A percentile compares a stretch with the other conserved stretches of the same genome.
Conservation (phyloP, 306 rosid species). For the Acacia melanoxylon region DNA sequence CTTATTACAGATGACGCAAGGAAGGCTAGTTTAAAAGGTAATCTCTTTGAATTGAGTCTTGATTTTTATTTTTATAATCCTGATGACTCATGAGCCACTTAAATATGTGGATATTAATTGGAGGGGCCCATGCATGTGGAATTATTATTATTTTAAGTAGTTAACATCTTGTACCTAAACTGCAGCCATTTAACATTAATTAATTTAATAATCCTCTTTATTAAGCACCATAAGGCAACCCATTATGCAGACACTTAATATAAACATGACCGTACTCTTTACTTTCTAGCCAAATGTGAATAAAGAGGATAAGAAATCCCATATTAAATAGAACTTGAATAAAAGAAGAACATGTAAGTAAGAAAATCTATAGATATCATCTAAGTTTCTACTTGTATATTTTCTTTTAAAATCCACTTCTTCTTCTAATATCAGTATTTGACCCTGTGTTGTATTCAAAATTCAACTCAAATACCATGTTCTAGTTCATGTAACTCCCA, state of each 20-base stretch:
- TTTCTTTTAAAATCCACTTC: background rate
- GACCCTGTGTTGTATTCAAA: background rate
- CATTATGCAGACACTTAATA: background rate
- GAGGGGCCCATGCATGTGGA: constrained; percentile 39
- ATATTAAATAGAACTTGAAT: background rate
- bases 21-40: constrained; percentile 63
- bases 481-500: background rate
- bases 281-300: background rate
- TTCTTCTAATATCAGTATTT: background rate
- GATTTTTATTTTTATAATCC: constrained; percentile 32
- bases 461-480: background rate
- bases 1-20: constrained; percentile 57
- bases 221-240: constrained; percentile 26
- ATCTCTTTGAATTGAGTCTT: constrained; percentile 34
- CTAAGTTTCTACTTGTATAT: background rate
- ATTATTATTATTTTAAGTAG: constrained; percentile 16
- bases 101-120: constrained; percentile 32
- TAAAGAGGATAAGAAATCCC: background rate
- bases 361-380: background rate
- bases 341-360: background rate
- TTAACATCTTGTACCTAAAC: constrained; percentile 51
- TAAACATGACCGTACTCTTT: constrained; percentile 17
- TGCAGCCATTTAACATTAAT: constrained; percentile 25
- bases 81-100: constrained; percentile 72
- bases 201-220: constrained; percentile 8